Evolutionary conservation across 805 yeast genomes (phyloP).

Genomic region (Sugiyamaella qingdaonensis): DNA sequence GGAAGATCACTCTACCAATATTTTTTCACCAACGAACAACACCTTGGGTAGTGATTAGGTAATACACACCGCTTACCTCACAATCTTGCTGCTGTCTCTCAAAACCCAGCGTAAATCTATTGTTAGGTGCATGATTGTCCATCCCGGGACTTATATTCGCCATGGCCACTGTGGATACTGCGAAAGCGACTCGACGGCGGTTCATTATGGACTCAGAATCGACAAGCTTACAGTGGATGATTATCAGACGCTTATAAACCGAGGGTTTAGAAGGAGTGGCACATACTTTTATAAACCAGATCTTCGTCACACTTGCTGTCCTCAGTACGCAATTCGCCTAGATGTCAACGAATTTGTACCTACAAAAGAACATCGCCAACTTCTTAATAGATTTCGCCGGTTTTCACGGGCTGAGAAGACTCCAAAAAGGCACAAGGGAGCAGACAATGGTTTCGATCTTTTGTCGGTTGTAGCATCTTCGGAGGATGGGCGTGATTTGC

Average conservation of each 20-base stretch:
- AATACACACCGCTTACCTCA: no score
- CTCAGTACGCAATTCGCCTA: slow-evolving; percentile 74
- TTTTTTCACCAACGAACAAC: no score
- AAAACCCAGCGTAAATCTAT: no score
- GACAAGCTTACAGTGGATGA: slow-evolving; percentile 45
- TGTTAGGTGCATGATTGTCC: slow-evolving; percentile 2
- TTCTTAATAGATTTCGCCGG: slow-evolving; percentile 53
- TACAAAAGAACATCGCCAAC: slow-evolving; percentile 63
- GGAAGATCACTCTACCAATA: no score
- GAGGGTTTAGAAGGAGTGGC: slow-evolving; percentile 81
- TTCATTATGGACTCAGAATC: slow-evolving; percentile 34
- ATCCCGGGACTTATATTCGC: slow-evolving; percentile 8
- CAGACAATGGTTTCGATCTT: slow-evolving; percentile 29
- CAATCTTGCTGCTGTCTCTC: no score
- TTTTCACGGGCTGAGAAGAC: neutral
- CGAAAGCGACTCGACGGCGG: slow-evolving; percentile 35
- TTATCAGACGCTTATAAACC: slow-evolving; percentile 63
- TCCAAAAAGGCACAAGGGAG: slow-evolving; percentile 17
- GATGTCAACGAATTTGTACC: slow-evolving; percentile 42
- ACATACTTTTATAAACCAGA: slow-evolving; percentile 63
- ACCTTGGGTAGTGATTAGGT: no score
- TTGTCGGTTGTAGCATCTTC: slow-evolving; percentile 37
- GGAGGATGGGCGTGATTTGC: slow-evolving; percentile 29
- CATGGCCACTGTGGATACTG: slow-evolving; percentile 67
- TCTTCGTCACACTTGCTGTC: slow-evolving; percentile 67